A percentile compares a stretch with the other conserved stretches of the same genome.
Conservation (phyloP, 78 protist genomes). For the Isochrysis galbana region DNA sequence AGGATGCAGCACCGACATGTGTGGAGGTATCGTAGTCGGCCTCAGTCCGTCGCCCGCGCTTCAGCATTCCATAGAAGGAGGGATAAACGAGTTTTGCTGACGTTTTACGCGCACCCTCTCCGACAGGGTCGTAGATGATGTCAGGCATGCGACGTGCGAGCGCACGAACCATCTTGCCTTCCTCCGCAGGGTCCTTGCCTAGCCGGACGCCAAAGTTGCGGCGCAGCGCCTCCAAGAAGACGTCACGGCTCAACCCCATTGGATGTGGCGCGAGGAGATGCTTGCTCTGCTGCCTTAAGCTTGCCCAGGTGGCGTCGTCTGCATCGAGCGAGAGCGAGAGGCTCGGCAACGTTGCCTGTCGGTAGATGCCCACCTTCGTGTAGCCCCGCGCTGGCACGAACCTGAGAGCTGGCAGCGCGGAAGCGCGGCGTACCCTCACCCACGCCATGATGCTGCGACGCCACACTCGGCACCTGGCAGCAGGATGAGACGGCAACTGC, state of each 20-base stretch:
- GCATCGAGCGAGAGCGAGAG: too few relatives aligned
- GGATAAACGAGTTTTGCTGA: background rate
- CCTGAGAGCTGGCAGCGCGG: too few relatives aligned
- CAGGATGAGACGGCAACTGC: too few relatives aligned
- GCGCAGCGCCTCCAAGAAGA: background rate
- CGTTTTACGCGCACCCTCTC: background rate
- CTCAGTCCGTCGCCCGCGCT: background rate
- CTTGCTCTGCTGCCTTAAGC: too few relatives aligned
- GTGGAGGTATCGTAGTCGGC: background rate
- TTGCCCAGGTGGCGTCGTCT: too few relatives aligned
- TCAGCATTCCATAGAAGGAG: background rate
- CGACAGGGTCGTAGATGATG: background rate
- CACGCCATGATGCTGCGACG: too few relatives aligned
- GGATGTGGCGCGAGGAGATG: background rate
- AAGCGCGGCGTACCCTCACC: too few relatives aligned
- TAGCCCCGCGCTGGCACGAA: too few relatives aligned
- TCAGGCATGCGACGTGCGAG: background rate
- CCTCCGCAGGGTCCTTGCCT: background rate
- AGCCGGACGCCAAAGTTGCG: background rate
- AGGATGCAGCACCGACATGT: background rate
- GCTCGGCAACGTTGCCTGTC: too few relatives aligned
- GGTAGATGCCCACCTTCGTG: too few relatives aligned
- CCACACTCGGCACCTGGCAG: too few relatives aligned
- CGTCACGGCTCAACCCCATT: background rate
- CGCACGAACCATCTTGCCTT: background rate